phyloP scores from a whole-genome alignment of 1,284 basidiomycete species.

The Boletus mariae region DNA sequence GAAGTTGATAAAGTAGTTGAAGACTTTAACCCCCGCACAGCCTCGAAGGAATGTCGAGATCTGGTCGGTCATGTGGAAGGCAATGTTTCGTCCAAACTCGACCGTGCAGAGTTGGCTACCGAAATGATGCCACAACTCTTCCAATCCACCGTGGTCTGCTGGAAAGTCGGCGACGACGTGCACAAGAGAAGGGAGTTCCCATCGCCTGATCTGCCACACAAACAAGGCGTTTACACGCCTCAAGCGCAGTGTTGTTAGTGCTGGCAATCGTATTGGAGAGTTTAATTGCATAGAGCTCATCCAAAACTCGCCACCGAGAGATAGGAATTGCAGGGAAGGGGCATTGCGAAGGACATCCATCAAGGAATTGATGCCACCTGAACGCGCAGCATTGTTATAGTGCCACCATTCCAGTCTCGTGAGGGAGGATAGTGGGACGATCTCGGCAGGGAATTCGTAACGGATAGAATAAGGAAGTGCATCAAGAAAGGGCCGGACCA shows the following conservation, averaged over 20 bases:
- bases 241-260: conserved; percentile 51
- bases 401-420: conserved; percentile 69
- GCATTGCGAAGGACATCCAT: conserved; percentile 46
- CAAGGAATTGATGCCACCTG: conserved; percentile 65
- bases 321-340: conserved; percentile 56
- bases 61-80: conserved; percentile 47
- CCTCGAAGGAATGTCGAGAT: conserved; percentile 43
- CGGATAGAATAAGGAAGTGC: conserved; percentile 31
- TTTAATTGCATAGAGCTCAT: conserved; percentile 22
- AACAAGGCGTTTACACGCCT: conserved; percentile 47
- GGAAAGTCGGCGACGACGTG: conserved; percentile 38
- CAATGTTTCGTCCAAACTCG: conserved; percentile 54
- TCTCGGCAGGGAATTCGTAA: conserved; percentile 52
- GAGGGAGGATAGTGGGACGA: conserved; percentile 46
- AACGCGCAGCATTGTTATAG: conserved; percentile 52
- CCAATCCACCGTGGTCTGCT: conserved; percentile 22
- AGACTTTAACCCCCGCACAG: conserved; percentile 45
- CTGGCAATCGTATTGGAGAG: conserved; percentile 38
- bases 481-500: conserved; percentile 46
- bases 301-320: conserved; percentile 49
- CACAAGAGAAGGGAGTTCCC: conserved; percentile 52
- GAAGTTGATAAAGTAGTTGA: conserved; percentile 59
- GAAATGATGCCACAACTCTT: conserved; percentile 44
- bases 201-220: conserved; percentile 45
- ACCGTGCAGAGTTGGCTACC: conserved; percentile 50